Base-by-base conservation (phyloP, 805 yeast species). In the Schwanniomyces yamadae region DNA sequence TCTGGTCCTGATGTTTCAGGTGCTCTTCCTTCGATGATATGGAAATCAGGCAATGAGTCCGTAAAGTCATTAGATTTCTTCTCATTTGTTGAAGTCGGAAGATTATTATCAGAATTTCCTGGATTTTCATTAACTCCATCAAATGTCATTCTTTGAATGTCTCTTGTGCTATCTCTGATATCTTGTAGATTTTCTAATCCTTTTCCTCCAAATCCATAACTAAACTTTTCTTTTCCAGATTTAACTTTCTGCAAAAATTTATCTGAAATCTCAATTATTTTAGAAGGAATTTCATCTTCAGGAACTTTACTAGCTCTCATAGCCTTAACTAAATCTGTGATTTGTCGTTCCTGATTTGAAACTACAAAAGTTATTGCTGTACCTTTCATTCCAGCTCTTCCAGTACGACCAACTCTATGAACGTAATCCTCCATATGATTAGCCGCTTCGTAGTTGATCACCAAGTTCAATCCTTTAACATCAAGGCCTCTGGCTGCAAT, bases 361-460 rank as follows among this genome's bases (percentile, higher is more conserved):
- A 80, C 65, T 4, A 93, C 66, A 45, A 91, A 76, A 0, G 97
- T 84, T 4, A 57, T 56, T 15, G 64, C 68, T 20, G 52, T 62
- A 2, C 99, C 99, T 3, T 61, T 63, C 23, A 73, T 72, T 0
- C 93, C 93, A 1, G 97, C 98, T 41, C 99, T 71, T 0, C 97
- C 99, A 0, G 99, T 93, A 39, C 99, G 69, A 0, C 99, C 99
- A 1, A 90, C 95, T 6, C 98, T 74, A 61, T 93, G 99, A 9
- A 93, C 91, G 53, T 93, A 93, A 56, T 93, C 98, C 44, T 95
- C 98, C 72, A 89, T 73, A 41, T 90, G 95, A 44, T 74, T 85
- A 0, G 96, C 95, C 1, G 88, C 67, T n/a, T 70, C 75, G 42
- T 52, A 62, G 44, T 93, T 85, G 5, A 93, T 67, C 2, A 93